These are phyloP conservation scores for Collybiopsis confluens DNA, from an alignment of 768 basidiomycete species.

Conservation along the genomic window DNA sequence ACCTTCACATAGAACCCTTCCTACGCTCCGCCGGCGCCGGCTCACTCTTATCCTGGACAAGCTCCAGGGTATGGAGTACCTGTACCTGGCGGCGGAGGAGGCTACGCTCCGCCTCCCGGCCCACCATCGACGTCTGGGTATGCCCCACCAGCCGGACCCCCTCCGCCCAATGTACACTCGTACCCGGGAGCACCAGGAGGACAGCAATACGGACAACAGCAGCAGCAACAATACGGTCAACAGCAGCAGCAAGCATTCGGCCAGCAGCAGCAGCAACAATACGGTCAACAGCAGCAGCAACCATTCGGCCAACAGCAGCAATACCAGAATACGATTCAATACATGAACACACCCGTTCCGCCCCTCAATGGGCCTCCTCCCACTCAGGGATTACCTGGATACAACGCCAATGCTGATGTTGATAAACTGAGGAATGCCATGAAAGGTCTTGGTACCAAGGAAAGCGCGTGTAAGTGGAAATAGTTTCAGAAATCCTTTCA, in stretches of 20 bases:
- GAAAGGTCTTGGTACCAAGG: conserved; percentile 4
- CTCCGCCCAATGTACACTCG: neutral
- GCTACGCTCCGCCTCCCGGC: neutral
- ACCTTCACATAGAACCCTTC: neutral
- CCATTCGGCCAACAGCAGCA: no score
- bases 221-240: no score
- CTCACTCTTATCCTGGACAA: neutral
- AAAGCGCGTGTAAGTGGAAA: neutral
- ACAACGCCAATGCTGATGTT: neutral
- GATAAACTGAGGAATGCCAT: conserved; percentile 1
- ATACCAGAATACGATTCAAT: neutral
- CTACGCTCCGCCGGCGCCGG: neutral
- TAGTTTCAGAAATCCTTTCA: neutral
- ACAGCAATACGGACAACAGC: neutral
- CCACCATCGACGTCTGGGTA: neutral
- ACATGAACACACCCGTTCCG: conserved; percentile 1
- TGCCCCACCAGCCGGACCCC: conserved; percentile 3
- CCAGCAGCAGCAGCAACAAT: no score
- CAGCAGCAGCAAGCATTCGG: no score
- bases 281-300: neutral
- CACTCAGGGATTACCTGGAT: neutral
- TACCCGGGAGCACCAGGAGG: neutral
- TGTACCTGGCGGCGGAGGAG: no score
- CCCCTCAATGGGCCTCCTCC: neutral
- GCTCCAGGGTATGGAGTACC: no score